Conservation (phyloP, 352 stramenopile species). For the Globisporangium yorkense region DNA sequence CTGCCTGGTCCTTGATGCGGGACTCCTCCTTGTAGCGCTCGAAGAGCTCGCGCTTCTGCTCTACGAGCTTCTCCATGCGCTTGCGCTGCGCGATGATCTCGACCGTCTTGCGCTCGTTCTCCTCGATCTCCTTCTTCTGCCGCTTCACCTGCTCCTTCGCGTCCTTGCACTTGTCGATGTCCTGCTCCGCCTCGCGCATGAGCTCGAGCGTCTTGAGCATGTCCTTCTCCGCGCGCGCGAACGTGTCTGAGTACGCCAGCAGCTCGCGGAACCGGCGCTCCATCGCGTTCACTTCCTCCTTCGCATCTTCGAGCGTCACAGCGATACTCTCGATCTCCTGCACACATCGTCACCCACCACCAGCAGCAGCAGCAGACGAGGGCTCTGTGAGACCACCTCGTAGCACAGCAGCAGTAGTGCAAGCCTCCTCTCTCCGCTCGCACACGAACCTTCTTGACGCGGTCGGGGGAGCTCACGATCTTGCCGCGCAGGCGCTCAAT, state of each 20-base stretch:
- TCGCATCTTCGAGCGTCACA: slow-evolving; percentile 60
- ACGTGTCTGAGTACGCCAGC: slow-evolving; percentile 56
- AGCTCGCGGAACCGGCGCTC: slow-evolving; percentile 57
- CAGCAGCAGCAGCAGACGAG: neutral
- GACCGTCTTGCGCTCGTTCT: slow-evolving; percentile 36
- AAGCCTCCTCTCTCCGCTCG: neutral
- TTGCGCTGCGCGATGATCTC: slow-evolving; percentile 65
- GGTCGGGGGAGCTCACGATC: slow-evolving; percentile 89
- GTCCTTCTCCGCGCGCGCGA: slow-evolving; percentile 65
- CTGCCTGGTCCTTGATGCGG: slow-evolving; percentile 52
- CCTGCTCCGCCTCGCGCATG: slow-evolving; percentile 54
- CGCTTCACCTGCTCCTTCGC: slow-evolving; percentile 70
- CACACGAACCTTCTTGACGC: slow-evolving; percentile 46
- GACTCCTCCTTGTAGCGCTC: slow-evolving; percentile 61
- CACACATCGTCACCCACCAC: too few species aligned
- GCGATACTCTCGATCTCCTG: slow-evolving; percentile 53
- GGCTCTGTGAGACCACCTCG: too few species aligned
- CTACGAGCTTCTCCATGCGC: slow-evolving; percentile 59
- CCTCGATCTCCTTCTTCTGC: slow-evolving; percentile 39
- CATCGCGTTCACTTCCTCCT: slow-evolving; percentile 56
- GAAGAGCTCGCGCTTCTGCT: slow-evolving; percentile 68
- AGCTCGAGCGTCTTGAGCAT: slow-evolving; percentile 53
- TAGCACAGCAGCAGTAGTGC: too few species aligned
- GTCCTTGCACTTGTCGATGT: slow-evolving; percentile 61
- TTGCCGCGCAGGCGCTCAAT: slow-evolving; percentile 73